These are phyloP conservation scores for Elongisporangium anandrum DNA, from an alignment of 352 stramenopile species.

Conservation along the genomic window DNA sequence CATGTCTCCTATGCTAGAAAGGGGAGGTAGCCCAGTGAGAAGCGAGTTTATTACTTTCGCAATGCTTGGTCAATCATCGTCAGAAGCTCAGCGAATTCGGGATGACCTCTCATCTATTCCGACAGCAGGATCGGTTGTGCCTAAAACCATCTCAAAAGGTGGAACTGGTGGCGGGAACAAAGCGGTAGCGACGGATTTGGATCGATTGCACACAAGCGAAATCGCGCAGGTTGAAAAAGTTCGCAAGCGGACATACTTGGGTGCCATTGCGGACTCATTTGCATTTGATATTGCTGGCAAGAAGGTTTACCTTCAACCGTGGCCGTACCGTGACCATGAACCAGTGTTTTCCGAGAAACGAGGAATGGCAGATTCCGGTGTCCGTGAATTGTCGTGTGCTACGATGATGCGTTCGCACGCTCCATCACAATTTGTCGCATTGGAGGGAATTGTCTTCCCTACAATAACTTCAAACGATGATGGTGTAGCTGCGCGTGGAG, in stretches of 20 bases:
- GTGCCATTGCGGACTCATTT: constrained; percentile 26
- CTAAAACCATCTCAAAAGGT: constrained; percentile 21
- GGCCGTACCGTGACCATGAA: constrained; percentile 68
- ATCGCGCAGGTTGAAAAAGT: constrained; percentile 54
- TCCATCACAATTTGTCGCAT: constrained; percentile 49
- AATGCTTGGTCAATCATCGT: constrained; percentile 5
- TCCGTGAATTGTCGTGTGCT: constrained; percentile 50
- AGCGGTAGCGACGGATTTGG: constrained; percentile 9
- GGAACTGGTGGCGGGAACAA: constrained; percentile 10
- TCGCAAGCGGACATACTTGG: constrained; percentile 66
- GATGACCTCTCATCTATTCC: constrained; percentile 7
- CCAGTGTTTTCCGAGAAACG: constrained; percentile 38
- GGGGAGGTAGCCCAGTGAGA: neutral
- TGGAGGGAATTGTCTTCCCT: constrained; percentile 73
- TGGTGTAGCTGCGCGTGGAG: neutral
- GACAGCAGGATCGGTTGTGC: constrained; percentile 29
- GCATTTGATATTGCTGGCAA: constrained; percentile 42
- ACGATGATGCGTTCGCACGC: constrained; percentile 35
- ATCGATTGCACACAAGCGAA: constrained; percentile 33
- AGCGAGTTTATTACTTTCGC: constrained; percentile 17
- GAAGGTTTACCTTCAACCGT: constrained; percentile 70
- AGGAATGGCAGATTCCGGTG: constrained; percentile 45
- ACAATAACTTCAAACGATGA: neutral
- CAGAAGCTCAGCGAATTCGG: constrained; percentile 1
- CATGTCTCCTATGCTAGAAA: constrained; percentile 8